A percentile compares a stretch with the other conserved stretches of the same genome.
Conservation (phyloP, 306 rosid genomes). For the Acacia crassicarpa region DNA sequence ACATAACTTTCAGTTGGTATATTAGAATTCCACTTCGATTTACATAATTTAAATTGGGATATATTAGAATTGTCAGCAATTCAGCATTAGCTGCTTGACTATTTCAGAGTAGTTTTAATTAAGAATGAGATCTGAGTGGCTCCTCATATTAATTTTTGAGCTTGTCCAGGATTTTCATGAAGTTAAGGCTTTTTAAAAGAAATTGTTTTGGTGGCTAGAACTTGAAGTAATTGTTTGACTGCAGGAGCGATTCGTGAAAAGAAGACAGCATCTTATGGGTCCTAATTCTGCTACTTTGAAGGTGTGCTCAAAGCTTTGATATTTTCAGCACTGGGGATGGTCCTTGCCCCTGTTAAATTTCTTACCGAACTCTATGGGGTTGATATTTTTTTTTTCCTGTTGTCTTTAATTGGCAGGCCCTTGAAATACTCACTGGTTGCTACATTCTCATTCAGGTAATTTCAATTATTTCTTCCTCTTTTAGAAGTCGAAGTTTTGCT, state of each 20-base stretch:
- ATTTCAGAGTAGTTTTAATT: not conserved
- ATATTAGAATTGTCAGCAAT: not conserved
- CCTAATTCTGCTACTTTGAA: slow-evolving; percentile 86
- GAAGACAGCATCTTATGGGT: slow-evolving; percentile 87
- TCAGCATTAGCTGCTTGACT: not conserved
- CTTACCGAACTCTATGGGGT: not conserved
- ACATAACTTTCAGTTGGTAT: not conserved
- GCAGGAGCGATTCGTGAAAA: slow-evolving; percentile 86
- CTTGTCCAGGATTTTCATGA: not conserved
- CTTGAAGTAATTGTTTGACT: slow-evolving; percentile 27
- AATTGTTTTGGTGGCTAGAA: not conserved
- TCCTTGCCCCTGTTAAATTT: not conserved
- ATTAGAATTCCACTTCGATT: not conserved
- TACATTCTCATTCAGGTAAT: slow-evolving; percentile 87
- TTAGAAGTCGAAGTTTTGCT: not conserved
- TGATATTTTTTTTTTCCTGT: not conserved
- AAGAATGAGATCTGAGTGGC: slow-evolving; percentile 3
- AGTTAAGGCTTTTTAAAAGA: slow-evolving; percentile 7
- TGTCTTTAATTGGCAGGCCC: slow-evolving; percentile 45
- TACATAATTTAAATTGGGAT: not conserved
- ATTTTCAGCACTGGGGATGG: not conserved
- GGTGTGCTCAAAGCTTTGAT: slow-evolving; percentile 41
- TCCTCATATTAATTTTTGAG: not conserved
- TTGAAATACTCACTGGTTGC: slow-evolving; percentile 67
- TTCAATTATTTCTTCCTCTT: slow-evolving; percentile 27